Conservation (phyloP, 1,139 yeast genomes). For the Nakaseomyces bracarensis region DNA sequence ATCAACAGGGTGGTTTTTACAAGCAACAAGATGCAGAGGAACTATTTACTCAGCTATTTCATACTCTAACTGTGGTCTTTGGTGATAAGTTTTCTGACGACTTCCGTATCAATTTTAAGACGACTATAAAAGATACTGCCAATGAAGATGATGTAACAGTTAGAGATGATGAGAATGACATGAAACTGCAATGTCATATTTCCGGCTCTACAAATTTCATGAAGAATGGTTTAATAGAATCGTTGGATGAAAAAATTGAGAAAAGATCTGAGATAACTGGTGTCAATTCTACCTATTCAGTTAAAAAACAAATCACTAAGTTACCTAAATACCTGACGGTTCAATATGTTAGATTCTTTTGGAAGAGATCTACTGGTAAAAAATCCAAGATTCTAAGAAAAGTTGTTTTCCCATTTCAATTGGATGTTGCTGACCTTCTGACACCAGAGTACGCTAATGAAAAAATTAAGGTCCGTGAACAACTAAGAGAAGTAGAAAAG, state of each 20-base stretch:
- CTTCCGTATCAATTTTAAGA: constrained; percentile 59
- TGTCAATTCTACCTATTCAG: constrained; percentile 61
- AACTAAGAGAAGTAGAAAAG: constrained; percentile 67
- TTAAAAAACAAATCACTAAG: constrained; percentile 61
- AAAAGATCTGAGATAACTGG: constrained; percentile 67
- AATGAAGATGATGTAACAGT: constrained; percentile 47
- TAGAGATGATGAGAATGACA: constrained; percentile 49
- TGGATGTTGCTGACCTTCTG: constrained; percentile 79
- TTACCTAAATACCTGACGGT: constrained; percentile 84
- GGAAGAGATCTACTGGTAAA: constrained; percentile 88
- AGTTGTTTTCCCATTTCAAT: constrained; percentile 88
- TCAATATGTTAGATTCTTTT: constrained; percentile 87
- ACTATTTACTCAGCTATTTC: constrained; percentile 72
- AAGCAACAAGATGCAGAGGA: constrained; percentile 99
- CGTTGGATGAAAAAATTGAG: constrained; percentile 68
- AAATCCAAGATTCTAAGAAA: constrained; percentile 89
- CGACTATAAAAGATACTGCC: constrained; percentile 49
- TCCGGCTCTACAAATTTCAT: constrained; percentile 77
- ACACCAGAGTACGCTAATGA: constrained; percentile 62
- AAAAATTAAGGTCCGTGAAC: constrained; percentile 68
- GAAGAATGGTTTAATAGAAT: constrained; percentile 72
- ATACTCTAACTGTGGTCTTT: constrained; percentile 41
- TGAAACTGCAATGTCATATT: constrained; percentile 84
- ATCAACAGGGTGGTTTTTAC: constrained; percentile 53
- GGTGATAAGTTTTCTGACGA: constrained; percentile 45